phyloP scores from a whole-genome alignment of 78 protist species.

The Speleostelium caveatum region DNA sequence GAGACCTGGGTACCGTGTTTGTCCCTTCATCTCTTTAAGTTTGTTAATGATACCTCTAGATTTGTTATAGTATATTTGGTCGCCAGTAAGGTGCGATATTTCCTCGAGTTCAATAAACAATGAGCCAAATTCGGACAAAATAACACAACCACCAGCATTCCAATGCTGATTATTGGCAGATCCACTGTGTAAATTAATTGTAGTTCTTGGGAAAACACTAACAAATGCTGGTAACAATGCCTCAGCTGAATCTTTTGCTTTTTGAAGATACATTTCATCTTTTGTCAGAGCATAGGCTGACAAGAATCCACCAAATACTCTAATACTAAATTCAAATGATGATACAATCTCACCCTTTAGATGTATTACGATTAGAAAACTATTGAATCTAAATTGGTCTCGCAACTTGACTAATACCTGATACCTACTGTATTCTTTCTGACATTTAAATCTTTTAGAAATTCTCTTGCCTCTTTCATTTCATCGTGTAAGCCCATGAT shows the following conservation, averaged over 20 bases:
- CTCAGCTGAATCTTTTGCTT: slow-evolving; percentile 87
- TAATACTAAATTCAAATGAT: slow-evolving; percentile 91
- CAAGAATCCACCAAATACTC: slow-evolving; percentile 90
- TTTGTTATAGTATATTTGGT: slow-evolving; percentile 17
- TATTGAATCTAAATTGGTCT: no score
- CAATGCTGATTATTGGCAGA: no score
- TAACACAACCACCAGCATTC: slow-evolving; percentile 46
- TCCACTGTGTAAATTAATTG: slow-evolving; percentile 15
- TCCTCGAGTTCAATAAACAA: slow-evolving; percentile 89
- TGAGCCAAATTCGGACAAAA: slow-evolving; percentile 89
- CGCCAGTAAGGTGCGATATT: slow-evolving; percentile 78
- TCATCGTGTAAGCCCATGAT: slow-evolving; percentile 84
- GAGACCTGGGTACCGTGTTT: slow-evolving; percentile 25
- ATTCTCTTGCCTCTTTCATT: slow-evolving; percentile 48
- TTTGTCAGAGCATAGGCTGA: slow-evolving; percentile 84
- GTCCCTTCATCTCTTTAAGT: not conserved
- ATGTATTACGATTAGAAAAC: no score
- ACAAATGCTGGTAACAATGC: slow-evolving; percentile 61
- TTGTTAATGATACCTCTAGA: not conserved
- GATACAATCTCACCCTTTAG: slow-evolving; percentile 20
- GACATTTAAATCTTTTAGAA: no score
- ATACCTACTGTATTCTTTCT: no score
- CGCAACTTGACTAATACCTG: not conserved
- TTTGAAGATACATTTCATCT: slow-evolving; percentile 68
- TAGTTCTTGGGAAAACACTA: slow-evolving; percentile 9